Evolutionary conservation across 1,139 yeast genomes (phyloP), one percentile per base, ranked within the genome.

Genomic region (Hansenula sp.): DNA sequence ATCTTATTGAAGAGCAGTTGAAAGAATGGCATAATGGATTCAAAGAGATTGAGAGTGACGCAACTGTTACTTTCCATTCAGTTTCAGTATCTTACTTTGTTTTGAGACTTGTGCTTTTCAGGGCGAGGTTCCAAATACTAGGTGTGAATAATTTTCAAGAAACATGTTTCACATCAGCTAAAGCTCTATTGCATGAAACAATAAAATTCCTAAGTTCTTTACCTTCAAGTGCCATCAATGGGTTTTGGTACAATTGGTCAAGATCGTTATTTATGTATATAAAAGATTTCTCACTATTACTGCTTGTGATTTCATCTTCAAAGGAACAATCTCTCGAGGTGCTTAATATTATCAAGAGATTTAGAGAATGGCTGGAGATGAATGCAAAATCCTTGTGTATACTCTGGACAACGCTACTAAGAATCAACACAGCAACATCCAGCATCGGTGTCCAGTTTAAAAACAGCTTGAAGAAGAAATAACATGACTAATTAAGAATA

Each of bases 181-280:
- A 31, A 13, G 10, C 6, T 11, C 20, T 31, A 5, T 14, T 31
- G 3, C 13, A 21, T 6, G 26, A 31, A 13, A 21, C 21, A 10
- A 14, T 31, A 2, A 6, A 20, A 12, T 31, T 21, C 14, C 14
- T 31, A 6, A 13, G 16, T 13, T 6, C 6, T 5, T 21, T 31
- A 21, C n/a, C 22, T 6, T 13, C 33, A n/a, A n/a, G 4, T 3
- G 26, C 14, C 3, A 31, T 31, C n/a, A n/a, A 21, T 7, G 33
- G 33, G 13, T 31, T 31, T 21, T 31, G 33, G 33, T 31, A 31
- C n/a, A 31, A 31, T n/a, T 31, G 33, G 33, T 21, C 33, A n/a
- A 13, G 33, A 20, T 31, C 33, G 6, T 21, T 21, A 14, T 31
- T 31, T 16, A 31, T 31, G 33, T 31, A 31, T 14, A 20, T 31